Conservation (phyloP, 345 rosid genomes). For the Gossypium rotundifolium region DNA sequence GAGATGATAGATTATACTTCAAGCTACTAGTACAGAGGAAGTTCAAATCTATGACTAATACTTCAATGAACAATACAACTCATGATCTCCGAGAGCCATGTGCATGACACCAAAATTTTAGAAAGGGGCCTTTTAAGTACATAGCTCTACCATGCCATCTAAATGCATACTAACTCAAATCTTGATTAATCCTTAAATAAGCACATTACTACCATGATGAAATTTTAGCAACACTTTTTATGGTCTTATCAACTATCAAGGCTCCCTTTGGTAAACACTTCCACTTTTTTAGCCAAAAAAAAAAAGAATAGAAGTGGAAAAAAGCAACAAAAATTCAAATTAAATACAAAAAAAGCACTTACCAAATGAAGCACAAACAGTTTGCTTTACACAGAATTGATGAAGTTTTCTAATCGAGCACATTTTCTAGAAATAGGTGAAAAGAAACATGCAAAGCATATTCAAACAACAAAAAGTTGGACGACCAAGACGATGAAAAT, state of each 20-base stretch:
- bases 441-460: conserved; percentile 1
- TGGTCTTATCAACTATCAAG: neutral
- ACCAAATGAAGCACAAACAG: neutral
- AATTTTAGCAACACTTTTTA: neutral
- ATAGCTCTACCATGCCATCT: neutral
- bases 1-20: conserved; percentile 1
- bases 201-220: neutral
- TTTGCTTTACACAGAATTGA: neutral
- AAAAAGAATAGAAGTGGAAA: neutral
- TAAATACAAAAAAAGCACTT: neutral
- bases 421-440: neutral
- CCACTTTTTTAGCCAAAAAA: neutral
- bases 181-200: neutral
- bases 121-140: neutral
- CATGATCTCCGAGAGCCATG: neutral
- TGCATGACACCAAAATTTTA: neutral
- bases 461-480: neutral
- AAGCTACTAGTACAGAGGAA: conserved; percentile 8
- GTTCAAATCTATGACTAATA: conserved; percentile 2
- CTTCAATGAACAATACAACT: neutral
- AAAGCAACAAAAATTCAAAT: neutral
- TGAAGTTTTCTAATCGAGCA: neutral
- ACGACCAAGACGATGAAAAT: neutral
- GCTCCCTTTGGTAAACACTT: neutral
- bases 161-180: neutral